Base-by-base conservation (phyloP, 805 yeast genomes). In the Candida germanica region DNA sequence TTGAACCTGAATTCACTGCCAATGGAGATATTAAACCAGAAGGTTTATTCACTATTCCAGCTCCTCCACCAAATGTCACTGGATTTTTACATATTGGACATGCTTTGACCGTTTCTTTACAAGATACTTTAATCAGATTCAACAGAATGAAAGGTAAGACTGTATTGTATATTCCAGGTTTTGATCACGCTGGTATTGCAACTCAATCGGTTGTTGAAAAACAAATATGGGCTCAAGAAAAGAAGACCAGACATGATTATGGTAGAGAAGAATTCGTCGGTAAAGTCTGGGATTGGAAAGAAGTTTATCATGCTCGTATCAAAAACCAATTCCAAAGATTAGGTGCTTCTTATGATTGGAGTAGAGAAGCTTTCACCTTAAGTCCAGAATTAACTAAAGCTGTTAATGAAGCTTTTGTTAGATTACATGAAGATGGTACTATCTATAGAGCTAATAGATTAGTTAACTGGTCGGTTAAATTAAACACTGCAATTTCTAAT, bases 11-110 rank as follows among this genome's bases (percentile, higher is more conserved):
- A 58, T 80, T 84, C 48, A 72, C 81, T 29, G 73, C 66, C 39
- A 80, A 81, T 54, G 97, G 97, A 30, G 64, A 80, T 30, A 54
- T 77, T 48, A 82, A 82, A 57, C 85, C 93, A 28, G 89, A 79
- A 54, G 98, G 98, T 50, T 57, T 73, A 13, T 93, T 91, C 65
- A 75, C 83, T 44, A 87, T 93, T 53, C 97, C 98, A 26, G 93
- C 96, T n/a, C 98, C 98, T 26, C 98, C 98, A 44, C 98, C 98
- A 58, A 93, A 93, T 61, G 95, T 93, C 47, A 93, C 98, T 31
- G 98, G 98, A 67, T 97, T 98, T 31, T 75, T 93, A 50, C 98
- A 93, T 64, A 93, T 93, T 63, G 98, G 98, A 51, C 98, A 93
- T 64, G 98, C 98, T 19, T 75, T 93, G 59, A 93, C 98, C 12